Conservation (phyloP, 192 early-diverging fungal species). For the Linnemannia schmuckeri region DNA sequence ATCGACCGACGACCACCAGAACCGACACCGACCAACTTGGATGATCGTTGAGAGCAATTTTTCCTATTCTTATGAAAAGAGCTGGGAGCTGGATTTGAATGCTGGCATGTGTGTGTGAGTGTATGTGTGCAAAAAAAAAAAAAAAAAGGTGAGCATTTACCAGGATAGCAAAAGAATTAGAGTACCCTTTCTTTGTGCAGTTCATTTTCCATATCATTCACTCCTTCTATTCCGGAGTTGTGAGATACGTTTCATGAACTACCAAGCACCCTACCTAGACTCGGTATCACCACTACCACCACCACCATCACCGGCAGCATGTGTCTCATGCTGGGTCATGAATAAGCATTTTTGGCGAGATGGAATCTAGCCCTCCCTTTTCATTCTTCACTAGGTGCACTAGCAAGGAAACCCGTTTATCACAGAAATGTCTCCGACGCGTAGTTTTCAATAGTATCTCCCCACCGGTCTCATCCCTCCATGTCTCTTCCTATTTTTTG, state of each 20-base stretch:
- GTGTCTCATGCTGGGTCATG: neutral
- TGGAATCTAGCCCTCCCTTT: neutral
- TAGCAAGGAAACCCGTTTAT: too few relatives aligned
- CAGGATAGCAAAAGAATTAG: too few relatives aligned
- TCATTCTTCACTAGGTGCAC: neutral
- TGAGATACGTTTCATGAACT: too few relatives aligned
- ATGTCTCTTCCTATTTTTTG: neutral
- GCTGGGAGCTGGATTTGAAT: neutral
- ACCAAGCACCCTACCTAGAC: too few relatives aligned
- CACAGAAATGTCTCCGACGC: neutral
- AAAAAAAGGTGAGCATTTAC: too few relatives aligned
- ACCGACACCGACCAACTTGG: conserved; percentile 4
- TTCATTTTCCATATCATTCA: too few relatives aligned
- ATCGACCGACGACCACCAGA: neutral
- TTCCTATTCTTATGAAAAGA: neutral
- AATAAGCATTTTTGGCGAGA: neutral
- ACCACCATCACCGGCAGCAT: neutral
- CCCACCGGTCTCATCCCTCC: neutral
- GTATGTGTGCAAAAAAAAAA: too few relatives aligned
- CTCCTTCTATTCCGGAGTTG: too few relatives aligned
- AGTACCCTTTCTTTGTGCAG: too few relatives aligned
- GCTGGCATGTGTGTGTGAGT: neutral
- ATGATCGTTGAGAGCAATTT: neutral
- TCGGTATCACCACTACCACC: too few relatives aligned
- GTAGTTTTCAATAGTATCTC: neutral